Evolutionary conservation across 1,284 basidiomycete genomes (phyloP).

Genomic region (Xanthoconium separans): DNA sequence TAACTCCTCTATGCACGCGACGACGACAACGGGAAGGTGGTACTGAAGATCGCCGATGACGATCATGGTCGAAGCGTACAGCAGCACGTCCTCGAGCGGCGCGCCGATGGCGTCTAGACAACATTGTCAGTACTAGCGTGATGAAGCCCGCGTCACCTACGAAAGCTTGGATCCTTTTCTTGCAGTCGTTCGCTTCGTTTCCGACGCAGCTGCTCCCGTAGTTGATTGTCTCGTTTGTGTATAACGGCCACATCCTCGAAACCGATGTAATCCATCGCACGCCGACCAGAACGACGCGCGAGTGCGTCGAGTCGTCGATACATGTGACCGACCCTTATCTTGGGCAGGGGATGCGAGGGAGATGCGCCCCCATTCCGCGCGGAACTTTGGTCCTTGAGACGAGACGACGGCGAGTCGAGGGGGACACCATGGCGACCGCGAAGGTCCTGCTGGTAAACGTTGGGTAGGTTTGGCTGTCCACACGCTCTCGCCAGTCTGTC

Average conservation of each 20-base stretch:
- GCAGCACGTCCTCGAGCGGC: slow-evolving; percentile 43
- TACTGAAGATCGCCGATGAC: slow-evolving; percentile 51
- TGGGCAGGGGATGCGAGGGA: slow-evolving; percentile 18
- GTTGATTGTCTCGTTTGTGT: slow-evolving; percentile 17
- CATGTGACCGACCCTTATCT: slow-evolving; percentile 17
- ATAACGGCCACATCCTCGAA: slow-evolving; percentile 23
- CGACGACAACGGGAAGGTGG: slow-evolving; percentile 53
- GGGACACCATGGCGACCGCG: not conserved
- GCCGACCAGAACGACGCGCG: slow-evolving; percentile 21
- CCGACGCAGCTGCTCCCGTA: slow-evolving; percentile 26
- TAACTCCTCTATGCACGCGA: slow-evolving; percentile 58
- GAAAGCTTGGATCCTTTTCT: slow-evolving; percentile 26
- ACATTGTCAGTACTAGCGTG: not conserved
- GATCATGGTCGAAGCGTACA: slow-evolving; percentile 46
- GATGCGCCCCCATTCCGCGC: not conserved
- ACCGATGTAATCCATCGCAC: slow-evolving; percentile 29
- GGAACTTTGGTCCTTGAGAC: not conserved
- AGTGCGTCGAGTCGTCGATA: slow-evolving; percentile 27
- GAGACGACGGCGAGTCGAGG: slow-evolving; percentile 1
- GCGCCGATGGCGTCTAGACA: slow-evolving; percentile 48
- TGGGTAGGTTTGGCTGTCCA: slow-evolving; percentile 17
- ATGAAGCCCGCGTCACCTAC: slow-evolving; percentile 15
- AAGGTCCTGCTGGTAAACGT: slow-evolving; percentile 10
- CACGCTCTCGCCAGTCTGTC: slow-evolving; percentile 33
- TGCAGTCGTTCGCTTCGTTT: slow-evolving; percentile 21